Evolutionary conservation across 495 filamentous ascomycete genomes (phyloP).

Genomic region (Parachaetomium inaequale): DNA sequence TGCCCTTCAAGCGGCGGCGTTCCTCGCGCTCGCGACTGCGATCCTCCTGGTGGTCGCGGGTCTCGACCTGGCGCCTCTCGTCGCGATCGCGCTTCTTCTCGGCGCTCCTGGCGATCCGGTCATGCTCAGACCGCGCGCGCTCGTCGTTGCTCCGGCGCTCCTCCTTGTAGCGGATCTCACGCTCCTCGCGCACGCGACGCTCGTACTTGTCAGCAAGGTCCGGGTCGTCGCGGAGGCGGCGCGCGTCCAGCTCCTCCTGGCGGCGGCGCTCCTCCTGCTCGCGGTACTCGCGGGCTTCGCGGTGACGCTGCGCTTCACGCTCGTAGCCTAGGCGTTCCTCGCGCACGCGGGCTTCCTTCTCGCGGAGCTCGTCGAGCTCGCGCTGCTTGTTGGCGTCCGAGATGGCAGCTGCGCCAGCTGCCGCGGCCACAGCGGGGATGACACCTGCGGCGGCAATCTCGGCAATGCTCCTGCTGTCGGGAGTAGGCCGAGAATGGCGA

Average conservation of each 20-base stretch:
- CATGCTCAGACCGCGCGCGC: conserved; percentile 24
- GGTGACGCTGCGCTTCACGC: conserved; percentile 24
- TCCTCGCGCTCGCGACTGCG: conserved; percentile 25
- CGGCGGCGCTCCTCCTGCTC: conserved; percentile 26
- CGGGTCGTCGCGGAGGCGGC: conserved; percentile 14
- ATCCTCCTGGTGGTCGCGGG: conserved; percentile 22
- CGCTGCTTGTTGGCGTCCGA: conserved; percentile 20
- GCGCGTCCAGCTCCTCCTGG: conserved; percentile 30
- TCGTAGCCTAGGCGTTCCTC: conserved; percentile 19
- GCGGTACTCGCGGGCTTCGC: conserved; percentile 27
- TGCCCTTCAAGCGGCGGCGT: conserved; percentile 21
- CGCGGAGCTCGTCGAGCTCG: conserved; percentile 24
- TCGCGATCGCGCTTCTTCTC: conserved; percentile 27
- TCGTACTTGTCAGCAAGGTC: conserved; percentile 24
- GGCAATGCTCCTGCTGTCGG: no score
- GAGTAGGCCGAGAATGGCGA: no score
- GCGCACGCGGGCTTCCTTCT: conserved; percentile 13
- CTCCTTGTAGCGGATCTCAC: conserved; percentile 23
- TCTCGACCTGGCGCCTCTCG: conserved; percentile 24
- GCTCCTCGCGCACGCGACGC: conserved; percentile 29
- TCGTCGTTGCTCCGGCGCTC: conserved; percentile 24
- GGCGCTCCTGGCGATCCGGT: conserved; percentile 7
- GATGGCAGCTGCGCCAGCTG: no score
- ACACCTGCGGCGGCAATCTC: no score
- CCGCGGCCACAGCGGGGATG: no score